Evolutionary conservation across 169 alveolate genomes (phyloP).

Genomic region (Plasmodium gallinaceum): DNA sequence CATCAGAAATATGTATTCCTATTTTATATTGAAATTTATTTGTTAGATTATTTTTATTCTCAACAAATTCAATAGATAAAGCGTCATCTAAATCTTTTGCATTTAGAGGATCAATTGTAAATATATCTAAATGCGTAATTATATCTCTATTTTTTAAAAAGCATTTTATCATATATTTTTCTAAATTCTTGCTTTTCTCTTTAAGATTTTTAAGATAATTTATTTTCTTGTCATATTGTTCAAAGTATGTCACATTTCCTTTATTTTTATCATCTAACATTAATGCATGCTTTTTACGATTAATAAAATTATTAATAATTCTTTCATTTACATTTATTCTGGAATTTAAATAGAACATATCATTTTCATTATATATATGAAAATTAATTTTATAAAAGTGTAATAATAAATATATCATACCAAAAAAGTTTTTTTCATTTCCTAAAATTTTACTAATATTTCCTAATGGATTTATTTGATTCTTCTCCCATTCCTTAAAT

Average conservation of each 20-base stretch:
- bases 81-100: constrained; percentile 99
- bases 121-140: constrained; percentile 74
- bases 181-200: constrained; percentile 16
- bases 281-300: constrained; percentile 1
- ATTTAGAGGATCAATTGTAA: constrained; percentile 97
- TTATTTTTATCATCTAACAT: not conserved
- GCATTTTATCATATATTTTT: constrained; percentile 60
- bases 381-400: constrained; percentile 59
- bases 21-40: constrained; percentile 85
- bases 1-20: constrained; percentile 99
- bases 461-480: constrained; percentile 70
- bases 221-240: constrained; percentile 22
- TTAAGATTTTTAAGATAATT: constrained; percentile 22
- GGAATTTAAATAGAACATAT: constrained; percentile 35
- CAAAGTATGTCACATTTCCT: not conserved
- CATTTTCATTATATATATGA: constrained; percentile 38
- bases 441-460: constrained; percentile 63
- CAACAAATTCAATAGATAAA: constrained; percentile 90
- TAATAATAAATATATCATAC: constrained; percentile 58
- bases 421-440: constrained; percentile 59
- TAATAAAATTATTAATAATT: constrained; percentile 15
- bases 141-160: constrained; percentile 44
- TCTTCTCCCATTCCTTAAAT: constrained; percentile 58
- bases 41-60: constrained; percentile 81
- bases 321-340: constrained; percentile 15